Evolutionary conservation across 2,329 filamentous ascomycete genomes (phyloP), one percentile per base, ranked within the genome.

Genomic region (Penicillium sclerotiorum): DNA sequence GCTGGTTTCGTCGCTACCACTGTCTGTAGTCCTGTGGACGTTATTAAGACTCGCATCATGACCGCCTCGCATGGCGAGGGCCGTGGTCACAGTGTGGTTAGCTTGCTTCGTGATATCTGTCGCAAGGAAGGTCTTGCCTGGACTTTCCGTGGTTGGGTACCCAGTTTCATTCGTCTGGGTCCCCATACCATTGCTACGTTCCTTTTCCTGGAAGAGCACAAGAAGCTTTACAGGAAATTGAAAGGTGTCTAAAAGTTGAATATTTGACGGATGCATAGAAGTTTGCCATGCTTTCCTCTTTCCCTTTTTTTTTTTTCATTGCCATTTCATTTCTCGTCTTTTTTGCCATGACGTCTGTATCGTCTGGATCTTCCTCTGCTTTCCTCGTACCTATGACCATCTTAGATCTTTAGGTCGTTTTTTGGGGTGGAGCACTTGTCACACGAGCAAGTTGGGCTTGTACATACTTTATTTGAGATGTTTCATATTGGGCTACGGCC

Each of bases 81-180:
- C 28, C 76, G 63, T 65, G 78, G 61, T 6, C 69, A 73, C 28
- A 69, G 69, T 30, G 68, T 86, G 4, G 54, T 77, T 4, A 68
- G 68, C 30, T 65, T 84, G 25, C 62, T 86, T 41, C 72, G 73
- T 18, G 76, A 81, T 17, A 81, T 84, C 27, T 80, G 75, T 49
- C 72, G 73, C 43, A 74, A 77, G 42, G 84, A 86, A 65, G 84
- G 84, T 9, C 68, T 83, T 27, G 69, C 75, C 5, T 87, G 84
- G 84, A 81, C 83, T 72, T 86, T 86, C 72, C 79, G 82, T 57
- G 84, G 84, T 21, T 87, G 83, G 83, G 80, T 85, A 13, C 84
- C 84, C 15, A 86, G 83, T 65, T 87, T 87, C 58, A 83, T 86
- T 49, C 77, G 84, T 7, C 68, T 87, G 17, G 84, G 84, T 2